Evolutionary conservation across 2,329 filamentous ascomycete species (phyloP).

Genomic region (Xylaria sp.): DNA sequence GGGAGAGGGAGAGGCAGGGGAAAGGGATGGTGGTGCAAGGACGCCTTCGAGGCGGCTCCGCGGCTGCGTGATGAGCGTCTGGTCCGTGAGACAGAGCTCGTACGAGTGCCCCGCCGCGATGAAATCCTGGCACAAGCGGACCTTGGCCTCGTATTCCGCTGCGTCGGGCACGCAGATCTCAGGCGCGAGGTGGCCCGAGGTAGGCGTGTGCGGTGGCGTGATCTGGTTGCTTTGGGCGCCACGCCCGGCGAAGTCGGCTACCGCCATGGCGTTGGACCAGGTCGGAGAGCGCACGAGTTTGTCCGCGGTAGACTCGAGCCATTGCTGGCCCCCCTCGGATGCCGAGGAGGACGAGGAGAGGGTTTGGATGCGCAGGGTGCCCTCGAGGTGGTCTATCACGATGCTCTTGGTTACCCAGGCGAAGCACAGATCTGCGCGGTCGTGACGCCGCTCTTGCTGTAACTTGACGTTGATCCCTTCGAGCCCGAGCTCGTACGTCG

Average conservation of each 20-base stretch:
- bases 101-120: slow-evolving; percentile 85
- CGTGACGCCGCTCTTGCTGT: slow-evolving; percentile 51
- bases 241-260: slow-evolving; percentile 21
- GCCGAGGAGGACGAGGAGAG: slow-evolving; percentile 61
- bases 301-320: slow-evolving; percentile 58
- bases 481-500: slow-evolving; percentile 86
- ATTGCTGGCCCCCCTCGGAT: slow-evolving; percentile 50
- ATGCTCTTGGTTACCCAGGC: slow-evolving; percentile 81
- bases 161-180: slow-evolving; percentile 56
- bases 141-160: slow-evolving; percentile 71
- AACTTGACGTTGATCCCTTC: slow-evolving; percentile 64
- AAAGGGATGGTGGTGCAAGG: slow-evolving; percentile 1
- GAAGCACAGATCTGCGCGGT: slow-evolving; percentile 77
- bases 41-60: slow-evolving; percentile 42
- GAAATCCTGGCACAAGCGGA: slow-evolving; percentile 74
- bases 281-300: slow-evolving; percentile 50
- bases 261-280: slow-evolving; percentile 47
- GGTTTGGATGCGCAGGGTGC: slow-evolving; percentile 73
- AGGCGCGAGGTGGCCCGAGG: slow-evolving; percentile 34
- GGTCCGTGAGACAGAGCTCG: slow-evolving; percentile 84
- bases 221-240: slow-evolving; percentile 34
- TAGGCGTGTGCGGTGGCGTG: slow-evolving; percentile 49
- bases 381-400: slow-evolving; percentile 76
- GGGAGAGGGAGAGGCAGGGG: slow-evolving; percentile 64
- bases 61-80: slow-evolving; percentile 70